Base-by-base conservation (phyloP, 2,329 filamentous ascomycete species). In the Cercospora sp. region DNA sequence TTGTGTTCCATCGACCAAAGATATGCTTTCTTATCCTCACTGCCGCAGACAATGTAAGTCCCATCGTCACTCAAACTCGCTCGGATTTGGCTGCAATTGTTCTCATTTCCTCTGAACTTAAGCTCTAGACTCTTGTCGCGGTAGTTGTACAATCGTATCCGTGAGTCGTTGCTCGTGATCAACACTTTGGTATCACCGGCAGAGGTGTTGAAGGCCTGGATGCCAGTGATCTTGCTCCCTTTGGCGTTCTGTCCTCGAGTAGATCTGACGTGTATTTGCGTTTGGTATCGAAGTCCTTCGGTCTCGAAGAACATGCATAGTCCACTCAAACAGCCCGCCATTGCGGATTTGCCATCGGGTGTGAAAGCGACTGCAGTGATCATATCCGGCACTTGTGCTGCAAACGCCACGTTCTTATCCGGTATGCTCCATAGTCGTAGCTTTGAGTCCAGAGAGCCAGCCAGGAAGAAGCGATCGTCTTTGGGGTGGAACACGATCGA, bases 191-290 rank as follows among this genome's bases (percentile, higher is more conserved):
- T 86, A 63, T 94, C 90, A 0, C 88, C 88, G 40, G 86, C 86
- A 61, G 86, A 82, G 24, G 85, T 81, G 16, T 82, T 80, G 71
- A 90, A 89, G 0, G 93, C 91, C 75, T 94, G 89, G 63, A 99
- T 97, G 6, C 93, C 94, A 0, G 95, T 98, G 73, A 99, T 97
- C 78, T 99, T 99, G 82, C 93, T 97, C 5, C 94, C 94, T 78
- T 97, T 97, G 4, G 94, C 91, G 76, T 97, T 98, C 77, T 93
- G 94, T 2, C 95, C 94, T 68, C 94, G 87, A 0, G 93, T 93
- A 0, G 94, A 97, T 55, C 94, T 89, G n/a, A 97, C 94, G 72
- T 97, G 93, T 32, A 98, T 90, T 77, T 97, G 93, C 1, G 90
- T 91, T 72, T 92, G 87, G 63, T 90, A 88, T 75, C 92, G 95